Base-by-base conservation (phyloP, 192 early-diverging fungal species). In the Coemansia sp. region DNA sequence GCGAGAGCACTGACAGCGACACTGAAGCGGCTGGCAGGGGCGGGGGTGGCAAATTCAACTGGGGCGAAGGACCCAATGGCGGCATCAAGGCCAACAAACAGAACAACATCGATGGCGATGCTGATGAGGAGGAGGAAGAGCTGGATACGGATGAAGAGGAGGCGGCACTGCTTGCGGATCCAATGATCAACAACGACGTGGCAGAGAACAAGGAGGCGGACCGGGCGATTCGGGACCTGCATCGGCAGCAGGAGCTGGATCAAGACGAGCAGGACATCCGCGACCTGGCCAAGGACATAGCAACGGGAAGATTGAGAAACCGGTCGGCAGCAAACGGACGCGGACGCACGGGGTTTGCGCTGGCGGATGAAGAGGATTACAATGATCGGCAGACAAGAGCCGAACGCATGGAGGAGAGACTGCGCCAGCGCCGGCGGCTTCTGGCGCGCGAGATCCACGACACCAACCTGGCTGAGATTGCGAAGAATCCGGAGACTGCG, bases 401-500 rank as follows among this genome's bases (percentile, higher is more conserved):
- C 2, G 80, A 82, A 45, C 67, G 80, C 36, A 82, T 82, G 80
- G 80, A 77, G 58, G 75, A 73, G 63, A 51, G 80, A 19, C 22
- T 39, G 40, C 43, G 74, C 12, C 26, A 59, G 51, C 64, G 65
- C 3, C 55, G 69, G 6, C 67, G 54, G 63, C 21, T 82, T 61
- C 54, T 59, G 36, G 69, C 66, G 3, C 26, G 66, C 13, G 80
- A 77, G 66, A 82, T 82, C 49, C 75, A 77, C 45, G 80, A 82
- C 11, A 62, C 62, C 0, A 77, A 65, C 47, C 18, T 82, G 64
- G 75, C 75, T 0, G 72, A 65, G 41, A 82, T 77, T 59, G 83
- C 83, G 11, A 67, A 59, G 41, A 74, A 85, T 47, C 83, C 83
- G 0, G 78, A 85, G 47, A 85, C 83, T 0, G 78, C 83, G 8